These are phyloP conservation scores for Trametes versicolor DNA, from an alignment of 1,284 basidiomycete species.

Conservation along the genomic window DNA sequence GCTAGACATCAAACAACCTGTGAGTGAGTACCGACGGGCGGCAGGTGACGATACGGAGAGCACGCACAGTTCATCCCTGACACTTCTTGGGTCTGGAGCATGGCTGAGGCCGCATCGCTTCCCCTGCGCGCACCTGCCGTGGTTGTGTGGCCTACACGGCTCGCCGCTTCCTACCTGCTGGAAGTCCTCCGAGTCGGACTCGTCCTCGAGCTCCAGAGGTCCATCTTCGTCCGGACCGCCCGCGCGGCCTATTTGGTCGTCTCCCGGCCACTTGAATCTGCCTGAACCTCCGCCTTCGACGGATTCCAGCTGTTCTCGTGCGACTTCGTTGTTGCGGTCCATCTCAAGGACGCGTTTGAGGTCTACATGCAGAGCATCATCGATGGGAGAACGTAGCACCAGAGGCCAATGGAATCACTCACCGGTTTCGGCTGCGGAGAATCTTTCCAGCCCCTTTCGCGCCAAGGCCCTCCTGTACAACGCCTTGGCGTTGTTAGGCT, in stretches of 20 bases:
- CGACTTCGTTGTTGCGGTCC: conserved; percentile 45
- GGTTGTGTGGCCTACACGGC: conserved; percentile 63
- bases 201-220: conserved; percentile 40
- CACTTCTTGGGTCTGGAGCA: conserved; percentile 60
- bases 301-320: conserved; percentile 43
- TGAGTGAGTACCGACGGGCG: neutral
- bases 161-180: conserved; percentile 58
- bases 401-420: conserved; percentile 6
- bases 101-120: conserved; percentile 55
- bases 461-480: conserved; percentile 55
- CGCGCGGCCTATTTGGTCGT: conserved; percentile 3
- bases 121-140: conserved; percentile 54
- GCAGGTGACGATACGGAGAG: too few relatives aligned
- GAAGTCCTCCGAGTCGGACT: conserved; percentile 59
- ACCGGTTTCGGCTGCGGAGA: conserved; percentile 52
- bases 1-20: conserved; percentile 33
- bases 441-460: conserved; percentile 48
- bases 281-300: neutral
- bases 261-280: conserved; percentile 1
- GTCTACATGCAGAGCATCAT: conserved; percentile 40
- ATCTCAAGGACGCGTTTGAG: conserved; percentile 49
- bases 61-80: conserved; percentile 59
- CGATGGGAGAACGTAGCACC: neutral
- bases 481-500: conserved; percentile 54
- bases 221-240: conserved; percentile 34